A percentile compares a stretch with the other conserved stretches of the same genome.
Evolutionary conservation across 106 monocot genomes (phyloP).

Genomic region (Acorus gramineus): DNA sequence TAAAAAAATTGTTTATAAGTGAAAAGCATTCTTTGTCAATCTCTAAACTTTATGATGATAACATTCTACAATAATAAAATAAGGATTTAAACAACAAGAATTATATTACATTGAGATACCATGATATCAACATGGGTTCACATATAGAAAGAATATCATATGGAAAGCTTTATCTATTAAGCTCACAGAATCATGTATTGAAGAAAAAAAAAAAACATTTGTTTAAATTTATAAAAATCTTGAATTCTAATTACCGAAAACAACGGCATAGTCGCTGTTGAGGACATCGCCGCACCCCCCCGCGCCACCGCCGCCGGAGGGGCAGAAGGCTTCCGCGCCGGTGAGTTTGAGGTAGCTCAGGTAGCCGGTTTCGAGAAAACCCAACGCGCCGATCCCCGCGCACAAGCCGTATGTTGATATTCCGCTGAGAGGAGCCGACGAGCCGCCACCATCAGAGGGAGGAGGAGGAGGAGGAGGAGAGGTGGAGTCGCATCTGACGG

Average conservation of each 20-base stretch:
- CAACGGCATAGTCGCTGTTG: slow-evolving; percentile 67
- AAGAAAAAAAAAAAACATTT: no score
- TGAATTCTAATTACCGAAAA: slow-evolving; percentile 46
- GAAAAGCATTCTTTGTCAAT: no score
- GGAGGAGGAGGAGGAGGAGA: slow-evolving; percentile 20
- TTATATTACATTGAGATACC: no score
- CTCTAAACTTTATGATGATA: no score
- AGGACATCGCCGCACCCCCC: slow-evolving; percentile 81
- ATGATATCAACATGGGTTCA: no score
- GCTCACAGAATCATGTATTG: no score
- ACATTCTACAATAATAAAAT: no score
- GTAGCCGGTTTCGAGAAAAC: slow-evolving; percentile 79
- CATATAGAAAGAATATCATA: no score
- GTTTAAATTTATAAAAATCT: no score
- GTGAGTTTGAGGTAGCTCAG: slow-evolving; percentile 68
- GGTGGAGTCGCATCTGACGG: slow-evolving; percentile 16
- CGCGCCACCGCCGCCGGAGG: slow-evolving; percentile 24
- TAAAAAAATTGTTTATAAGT: no score
- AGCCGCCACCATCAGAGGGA: slow-evolving; percentile 1
- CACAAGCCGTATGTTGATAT: slow-evolving; percentile 47
- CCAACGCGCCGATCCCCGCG: slow-evolving; percentile 59
- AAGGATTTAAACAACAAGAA: no score
- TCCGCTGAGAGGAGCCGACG: slow-evolving; percentile 15
- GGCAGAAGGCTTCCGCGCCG: slow-evolving; percentile 68
- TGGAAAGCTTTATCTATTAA: no score